A percentile compares a stretch with the other conserved stretches of the same genome.
Evolutionary conservation across 2,329 filamentous ascomycete species (phyloP).

Genomic region (Cladosporium sp.): DNA sequence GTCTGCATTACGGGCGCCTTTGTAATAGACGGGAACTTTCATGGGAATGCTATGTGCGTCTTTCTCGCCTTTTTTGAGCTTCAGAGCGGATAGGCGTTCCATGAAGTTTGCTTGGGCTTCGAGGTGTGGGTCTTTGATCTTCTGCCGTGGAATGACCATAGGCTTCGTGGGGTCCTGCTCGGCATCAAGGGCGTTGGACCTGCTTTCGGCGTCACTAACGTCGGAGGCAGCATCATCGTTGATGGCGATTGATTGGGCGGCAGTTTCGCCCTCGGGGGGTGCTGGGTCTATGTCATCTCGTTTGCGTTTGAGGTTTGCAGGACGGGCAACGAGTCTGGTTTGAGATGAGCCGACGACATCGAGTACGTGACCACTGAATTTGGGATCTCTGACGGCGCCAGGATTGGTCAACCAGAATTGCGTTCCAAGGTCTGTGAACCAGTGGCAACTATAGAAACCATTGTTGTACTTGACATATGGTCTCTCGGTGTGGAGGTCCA

Average conservation of each 20-base stretch:
- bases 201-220: constrained; percentile 3
- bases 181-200: not conserved
- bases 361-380: constrained; percentile 53
- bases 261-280: constrained; percentile 11
- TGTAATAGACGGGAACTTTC: constrained; percentile 10
- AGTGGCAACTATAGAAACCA: constrained; percentile 72
- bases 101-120: constrained; percentile 36
- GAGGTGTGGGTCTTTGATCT: constrained; percentile 17
- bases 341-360: constrained; percentile 70
- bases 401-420: constrained; percentile 57
- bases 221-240: constrained; percentile 14
- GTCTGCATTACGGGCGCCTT: constrained; percentile 8
- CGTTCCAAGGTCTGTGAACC: constrained; percentile 79
- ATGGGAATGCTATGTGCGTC: constrained; percentile 19
- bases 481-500: constrained; percentile 72
- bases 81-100: constrained; percentile 37
- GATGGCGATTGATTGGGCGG: not conserved
- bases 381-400: constrained; percentile 40
- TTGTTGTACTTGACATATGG: constrained; percentile 78
- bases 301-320: constrained; percentile 46
- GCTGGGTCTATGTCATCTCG: constrained; percentile 16
- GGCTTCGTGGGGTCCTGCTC: constrained; percentile 14
- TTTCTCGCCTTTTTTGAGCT: constrained; percentile 38
- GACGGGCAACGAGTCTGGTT: constrained; percentile 64
- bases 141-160: constrained; percentile 20